phyloP scores from a whole-genome alignment of 2,329 filamentous ascomycete genomes.

The Neocatenulostroma microsporum region DNA sequence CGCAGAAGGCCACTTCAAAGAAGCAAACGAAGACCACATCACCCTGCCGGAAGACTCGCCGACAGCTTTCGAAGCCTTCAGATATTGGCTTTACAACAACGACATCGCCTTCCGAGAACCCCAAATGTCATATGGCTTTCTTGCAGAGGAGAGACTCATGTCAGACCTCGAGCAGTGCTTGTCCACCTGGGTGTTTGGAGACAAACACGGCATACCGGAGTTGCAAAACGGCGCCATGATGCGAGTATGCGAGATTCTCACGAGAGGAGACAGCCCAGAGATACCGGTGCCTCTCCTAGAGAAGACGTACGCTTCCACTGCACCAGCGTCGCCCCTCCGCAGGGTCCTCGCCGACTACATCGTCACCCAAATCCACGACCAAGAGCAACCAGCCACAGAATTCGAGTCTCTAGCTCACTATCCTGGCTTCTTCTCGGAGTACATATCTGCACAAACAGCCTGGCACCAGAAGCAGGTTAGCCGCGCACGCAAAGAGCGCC shows the following conservation, averaged over 20 bases:
- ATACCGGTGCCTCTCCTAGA: too few relatives aligned
- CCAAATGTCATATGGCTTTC: too few relatives aligned
- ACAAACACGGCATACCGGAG: constrained; percentile 3
- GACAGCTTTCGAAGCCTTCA: not conserved
- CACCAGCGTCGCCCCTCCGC: not conserved
- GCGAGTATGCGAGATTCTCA: not conserved
- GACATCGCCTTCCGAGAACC: too few relatives aligned
- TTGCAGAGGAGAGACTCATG: not conserved
- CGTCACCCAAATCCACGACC: not conserved
- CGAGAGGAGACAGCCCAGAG: too few relatives aligned
- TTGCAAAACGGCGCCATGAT: constrained; percentile 10
- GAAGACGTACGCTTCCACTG: not conserved
- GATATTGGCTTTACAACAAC: not conserved
- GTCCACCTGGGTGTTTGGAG: constrained; percentile 9
- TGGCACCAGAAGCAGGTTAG: too few relatives aligned
- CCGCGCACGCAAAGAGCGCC: too few relatives aligned
- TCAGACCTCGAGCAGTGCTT: constrained; percentile 2
- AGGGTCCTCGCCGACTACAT: not conserved
- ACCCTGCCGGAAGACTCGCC: not conserved
- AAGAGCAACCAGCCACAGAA: too few relatives aligned
- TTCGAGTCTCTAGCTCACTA: too few relatives aligned
- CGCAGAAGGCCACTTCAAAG: not conserved
- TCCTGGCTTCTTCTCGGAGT: too few relatives aligned
- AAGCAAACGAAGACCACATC: not conserved
- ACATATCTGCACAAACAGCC: too few relatives aligned